Base-by-base conservation (phyloP, 1,284 basidiomycete genomes). In the Testicularia cyperi region DNA sequence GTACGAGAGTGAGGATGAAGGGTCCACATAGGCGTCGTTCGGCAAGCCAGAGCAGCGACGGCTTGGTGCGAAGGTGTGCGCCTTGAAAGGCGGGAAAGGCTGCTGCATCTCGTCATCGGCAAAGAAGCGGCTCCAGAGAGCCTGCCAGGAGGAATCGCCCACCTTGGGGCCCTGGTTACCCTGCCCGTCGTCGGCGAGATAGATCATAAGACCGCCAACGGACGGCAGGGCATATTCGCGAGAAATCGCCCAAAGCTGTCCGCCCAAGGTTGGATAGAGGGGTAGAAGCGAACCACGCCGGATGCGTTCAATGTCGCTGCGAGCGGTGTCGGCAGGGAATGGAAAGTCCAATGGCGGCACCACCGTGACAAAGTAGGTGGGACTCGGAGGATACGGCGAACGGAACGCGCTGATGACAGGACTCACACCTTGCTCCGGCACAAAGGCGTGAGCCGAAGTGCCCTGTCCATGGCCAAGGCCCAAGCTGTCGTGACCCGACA, bases 221-320 rank as follows among this genome's bases (percentile, higher is more conserved):
- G 71, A 72, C 3, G 72, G 72, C 12, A 75, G 40, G 2, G 65
- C 68, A n/a, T 66, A 74, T 24, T 75, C 71, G 35, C 72, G 61
- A 4, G 72, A 58, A 38, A 75, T 69, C n/a, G 72, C 72, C 44
- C 71, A 75, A 6, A 75, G 65, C 45, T 75, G 72, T 6, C 70
- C 71, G 16, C 68, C 68, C 12, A 75, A 60, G 0, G 72, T 72
- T 0, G 72, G 72, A 37, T 74, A 74, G 27, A 75, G 55, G 1
- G 72, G 72, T 25, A 75, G 29, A 2, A 75, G 65, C 15, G 65
- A 66, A 26, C 72, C 72, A 24, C 72, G 54, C 24, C 66, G 67
- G 10, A 48, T 22, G 14, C 49, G 60, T 19, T 47, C 44, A 20
- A 37, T 49, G 33, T 47, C 45, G 12, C 29, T 18, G 18, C 40